Conservation (phyloP, 306 rosid species). For the Glycine soja region DNA sequence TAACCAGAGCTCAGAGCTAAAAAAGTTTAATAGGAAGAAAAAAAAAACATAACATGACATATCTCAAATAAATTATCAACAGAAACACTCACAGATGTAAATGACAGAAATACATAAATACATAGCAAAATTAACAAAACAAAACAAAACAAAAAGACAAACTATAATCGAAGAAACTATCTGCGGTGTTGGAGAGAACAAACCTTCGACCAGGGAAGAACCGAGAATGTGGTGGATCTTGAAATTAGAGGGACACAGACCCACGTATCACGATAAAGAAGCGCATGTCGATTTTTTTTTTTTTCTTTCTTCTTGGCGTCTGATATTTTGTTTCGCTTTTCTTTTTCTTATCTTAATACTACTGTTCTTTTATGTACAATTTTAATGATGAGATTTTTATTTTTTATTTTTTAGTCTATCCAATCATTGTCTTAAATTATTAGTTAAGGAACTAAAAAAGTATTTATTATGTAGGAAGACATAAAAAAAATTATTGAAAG, state of each 20-base stretch:
- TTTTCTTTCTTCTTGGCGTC: not conserved
- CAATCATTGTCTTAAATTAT: too few species aligned
- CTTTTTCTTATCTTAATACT: conserved; percentile 21
- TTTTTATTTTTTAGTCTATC: not conserved
- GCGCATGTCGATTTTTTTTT: not conserved
- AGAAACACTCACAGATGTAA: not conserved
- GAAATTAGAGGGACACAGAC: not conserved
- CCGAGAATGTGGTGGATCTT: conserved; percentile 10
- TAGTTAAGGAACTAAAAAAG: too few species aligned
- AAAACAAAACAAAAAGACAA: not conserved
- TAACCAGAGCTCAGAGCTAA: not conserved
- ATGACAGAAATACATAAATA: not conserved
- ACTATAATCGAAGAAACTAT: not conserved
- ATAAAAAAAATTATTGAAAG: too few species aligned
- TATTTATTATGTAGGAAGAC: too few species aligned
- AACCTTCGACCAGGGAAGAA: conserved; percentile 12
- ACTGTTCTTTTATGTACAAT: not conserved
- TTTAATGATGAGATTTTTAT: not conserved
- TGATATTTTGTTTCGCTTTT: not conserved
- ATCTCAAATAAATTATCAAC: not conserved
- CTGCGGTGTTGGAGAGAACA: conserved; percentile 1
- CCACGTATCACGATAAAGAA: not conserved
- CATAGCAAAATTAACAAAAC: not conserved
- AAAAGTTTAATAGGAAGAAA: not conserved
- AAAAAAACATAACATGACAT: not conserved